Evolutionary conservation across 108 stramenopile genomes (phyloP), one percentile per base, ranked within the genome.

Genomic region (Nannochloropsis oceanica): DNA sequence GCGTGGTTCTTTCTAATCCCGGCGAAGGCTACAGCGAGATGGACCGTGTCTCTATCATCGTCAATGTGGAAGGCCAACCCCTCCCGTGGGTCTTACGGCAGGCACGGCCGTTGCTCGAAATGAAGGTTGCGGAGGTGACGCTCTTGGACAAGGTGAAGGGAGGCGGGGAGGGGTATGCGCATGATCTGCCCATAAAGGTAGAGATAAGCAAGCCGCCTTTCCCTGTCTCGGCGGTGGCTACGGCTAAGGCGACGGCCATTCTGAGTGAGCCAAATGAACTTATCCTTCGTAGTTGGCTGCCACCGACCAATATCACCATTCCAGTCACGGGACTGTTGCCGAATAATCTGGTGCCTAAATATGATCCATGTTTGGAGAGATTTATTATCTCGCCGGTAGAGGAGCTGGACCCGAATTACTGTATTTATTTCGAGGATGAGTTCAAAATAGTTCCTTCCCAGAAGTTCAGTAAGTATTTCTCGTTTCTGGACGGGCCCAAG

Each of bases 331-430:
- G 84, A 81, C 84, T 88, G n/a, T 84, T 88, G 44, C 87, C 87
- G 10, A 84, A 85, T 46, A 88, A 88, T 43, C 27, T 88, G 27
- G 87, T 88, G 81, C 87, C 87, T 27, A 88, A 84, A 84, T 84
- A 84, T 42, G 87, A 88, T 81, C 87, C 87, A n/a, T 88, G 87
- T 25, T 81, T 88, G 81, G 87, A 73, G 43, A 84, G 84, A 81
- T 88, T 88, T 25, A 84, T 84, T 42, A 85, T 88, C 20, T 88
- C 87, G 18, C 87, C 87, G 20, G 84, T 88, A 2, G 34, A 83
- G 83, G 87, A 84, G 81, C 84, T 84, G 81, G 87, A 88, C 27
- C 87, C 87, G 44, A 88, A 88, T 43, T 88, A 88, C 50, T 88
- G 87, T 46, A 81, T 88, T 22, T 88, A 88, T 59, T 88, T 84